A percentile compares a stretch with the other conserved stretches of the same genome.
These are phyloP conservation scores for Colletotrichum phormii DNA, from an alignment of 2,329 filamentous ascomycete species.

Conservation along the genomic window DNA sequence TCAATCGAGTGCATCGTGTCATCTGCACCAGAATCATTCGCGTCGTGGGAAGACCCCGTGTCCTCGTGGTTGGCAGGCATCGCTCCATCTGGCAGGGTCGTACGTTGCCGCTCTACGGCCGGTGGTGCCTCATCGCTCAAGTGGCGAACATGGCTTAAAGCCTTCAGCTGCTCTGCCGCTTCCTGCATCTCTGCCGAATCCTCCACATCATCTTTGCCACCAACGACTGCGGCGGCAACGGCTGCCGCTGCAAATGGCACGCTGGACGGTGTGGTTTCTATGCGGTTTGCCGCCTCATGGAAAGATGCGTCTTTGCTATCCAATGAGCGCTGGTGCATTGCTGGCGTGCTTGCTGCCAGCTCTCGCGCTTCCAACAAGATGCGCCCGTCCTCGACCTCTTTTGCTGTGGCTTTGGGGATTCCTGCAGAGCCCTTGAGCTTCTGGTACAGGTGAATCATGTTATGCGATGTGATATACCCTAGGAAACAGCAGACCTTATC, in stretches of 20 bases:
- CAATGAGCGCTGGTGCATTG: constrained; percentile 38
- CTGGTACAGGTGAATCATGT: constrained; percentile 74
- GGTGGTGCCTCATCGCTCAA: constrained; percentile 47
- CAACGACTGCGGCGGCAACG: constrained; percentile 39
- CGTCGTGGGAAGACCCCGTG: constrained; percentile 53
- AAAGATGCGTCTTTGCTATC: constrained; percentile 34
- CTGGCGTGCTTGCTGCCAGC: constrained; percentile 52
- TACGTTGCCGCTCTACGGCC: constrained; percentile 47
- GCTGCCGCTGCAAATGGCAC: constrained; percentile 31
- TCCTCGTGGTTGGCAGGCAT: constrained; percentile 54
- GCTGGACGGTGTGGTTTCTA: constrained; percentile 23
- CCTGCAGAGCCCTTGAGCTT: constrained; percentile 63
- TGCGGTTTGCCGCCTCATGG: constrained; percentile 25
- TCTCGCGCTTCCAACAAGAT: constrained; percentile 67
- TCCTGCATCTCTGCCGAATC: constrained; percentile 78
- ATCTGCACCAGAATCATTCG: constrained; percentile 53
- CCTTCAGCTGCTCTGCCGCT: constrained; percentile 75
- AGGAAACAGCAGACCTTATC: constrained; percentile 76
- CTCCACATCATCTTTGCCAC: constrained; percentile 63
- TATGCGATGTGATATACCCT: constrained; percentile 74
- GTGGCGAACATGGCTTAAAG: constrained; percentile 70
- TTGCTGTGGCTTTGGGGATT: constrained; percentile 57
- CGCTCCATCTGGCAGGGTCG: constrained; percentile 52
- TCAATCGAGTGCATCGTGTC: constrained; percentile 50
- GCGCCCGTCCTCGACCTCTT: constrained; percentile 67